Percentiles rank a stretch among this genome's conserved stretches.
Conservation (phyloP, 2,329 filamentous ascomycete species). For the Emericellopsis cladophorae region DNA sequence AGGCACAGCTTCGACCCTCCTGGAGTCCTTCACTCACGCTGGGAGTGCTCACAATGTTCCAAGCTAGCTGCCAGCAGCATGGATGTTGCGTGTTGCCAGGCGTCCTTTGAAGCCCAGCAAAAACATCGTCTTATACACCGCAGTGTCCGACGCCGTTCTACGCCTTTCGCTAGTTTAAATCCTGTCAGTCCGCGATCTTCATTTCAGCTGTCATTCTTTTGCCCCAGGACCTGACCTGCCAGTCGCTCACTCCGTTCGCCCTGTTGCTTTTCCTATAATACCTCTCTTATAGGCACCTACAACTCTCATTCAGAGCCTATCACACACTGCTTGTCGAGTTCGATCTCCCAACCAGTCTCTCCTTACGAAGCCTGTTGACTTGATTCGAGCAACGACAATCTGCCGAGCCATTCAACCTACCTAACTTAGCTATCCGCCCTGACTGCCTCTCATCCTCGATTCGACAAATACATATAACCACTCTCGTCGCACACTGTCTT, state of each 20-base stretch:
- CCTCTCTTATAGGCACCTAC: background rate
- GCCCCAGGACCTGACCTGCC: constrained; percentile 1
- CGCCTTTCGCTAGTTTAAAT: background rate
- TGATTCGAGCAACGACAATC: background rate
- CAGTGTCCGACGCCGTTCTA: background rate
- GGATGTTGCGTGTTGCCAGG: background rate
- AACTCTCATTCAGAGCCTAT: background rate
- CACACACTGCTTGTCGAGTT: background rate
- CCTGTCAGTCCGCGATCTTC: too few species aligned
- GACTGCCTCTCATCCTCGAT: background rate
- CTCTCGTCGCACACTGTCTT: too few species aligned
- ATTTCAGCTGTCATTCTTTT: background rate
- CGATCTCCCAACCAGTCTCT: background rate
- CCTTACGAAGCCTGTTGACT: background rate
- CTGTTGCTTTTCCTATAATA: constrained; percentile 1
- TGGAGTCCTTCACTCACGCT: background rate
- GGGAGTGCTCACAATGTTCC: background rate
- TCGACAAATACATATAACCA: too few species aligned
- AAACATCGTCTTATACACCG: background rate
- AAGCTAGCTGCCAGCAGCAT: background rate
- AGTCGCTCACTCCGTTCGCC: constrained; percentile 1
- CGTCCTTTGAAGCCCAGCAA: background rate
- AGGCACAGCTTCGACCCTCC: constrained; percentile 1
- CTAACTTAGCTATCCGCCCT: background rate
- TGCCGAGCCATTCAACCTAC: background rate